Evolutionary conservation across 2,329 filamentous ascomycete genomes (phyloP), one percentile per base, ranked within the genome.

Genomic region (Ascochyta koolunga): DNA sequence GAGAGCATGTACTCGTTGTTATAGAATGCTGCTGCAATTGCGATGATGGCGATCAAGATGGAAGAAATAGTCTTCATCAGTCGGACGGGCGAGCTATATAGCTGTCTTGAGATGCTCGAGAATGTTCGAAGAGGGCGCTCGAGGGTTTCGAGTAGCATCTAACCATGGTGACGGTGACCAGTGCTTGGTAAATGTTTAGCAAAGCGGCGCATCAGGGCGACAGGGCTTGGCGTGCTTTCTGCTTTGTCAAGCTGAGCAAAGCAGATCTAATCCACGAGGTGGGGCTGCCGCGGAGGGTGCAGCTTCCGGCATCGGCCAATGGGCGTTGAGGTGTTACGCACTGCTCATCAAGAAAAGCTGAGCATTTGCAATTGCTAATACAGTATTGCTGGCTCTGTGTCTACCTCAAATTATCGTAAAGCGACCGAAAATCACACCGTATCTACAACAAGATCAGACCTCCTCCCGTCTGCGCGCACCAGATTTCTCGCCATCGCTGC

Each of bases 1-100:
- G 71, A 69, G 54, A 77, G 69, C 76, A 79, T 78, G 51, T 74
- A 78, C 63, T 73, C 67, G 62, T 68, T 66, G 62, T 75, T 69
- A 64, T 74, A 73, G 51, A 71, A 47, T 48, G 66, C 71, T 53
- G 78, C 69, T 59, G 64, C 68, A 43, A 78, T 70, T 63, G 77
- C 76, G 64, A 74, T 59, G 62, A 78, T 68, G 68, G 71, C 74
- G 58, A 78, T 67, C 54, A 79, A 65, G 64, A 76, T 74, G 59
- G 77, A 76, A 51, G 74, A 59, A 51, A 77, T 54, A 25, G 69
- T 68, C 61, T 69, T 73, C 76, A 78, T 78, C 53, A 69, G 65
- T 58, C 50, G 37, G 49, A 48, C 36, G 44, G 62, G 36, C 41
- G 54, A 59, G 64, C 59, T 68, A 76, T 77, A 74, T 76, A 74